Conservation (phyloP, 352 stramenopile species). For the Bremia lactucae region DNA sequence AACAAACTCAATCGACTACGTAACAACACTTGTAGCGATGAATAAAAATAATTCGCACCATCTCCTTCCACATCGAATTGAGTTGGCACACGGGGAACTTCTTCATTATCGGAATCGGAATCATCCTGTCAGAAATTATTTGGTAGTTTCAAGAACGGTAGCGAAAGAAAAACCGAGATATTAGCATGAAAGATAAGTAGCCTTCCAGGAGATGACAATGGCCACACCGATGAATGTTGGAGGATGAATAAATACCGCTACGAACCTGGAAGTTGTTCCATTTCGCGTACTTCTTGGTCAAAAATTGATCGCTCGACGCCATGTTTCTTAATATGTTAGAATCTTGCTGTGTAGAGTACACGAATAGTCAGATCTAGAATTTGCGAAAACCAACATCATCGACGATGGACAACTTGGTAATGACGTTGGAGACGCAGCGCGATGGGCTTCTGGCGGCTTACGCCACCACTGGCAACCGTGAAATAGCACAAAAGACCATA, state of each 20-base stretch:
- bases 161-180: too few relatives aligned
- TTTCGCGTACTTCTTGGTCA: slow-evolving; percentile 85
- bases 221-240: too few relatives aligned
- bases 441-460: slow-evolving; percentile 24
- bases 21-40: not conserved
- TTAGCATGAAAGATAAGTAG: too few relatives aligned
- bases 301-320: slow-evolving; percentile 50
- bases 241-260: too few relatives aligned
- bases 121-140: slow-evolving; percentile 23
- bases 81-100: slow-evolving; percentile 52
- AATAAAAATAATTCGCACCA: slow-evolving; percentile 41
- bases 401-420: slow-evolving; percentile 39
- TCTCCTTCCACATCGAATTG: slow-evolving; percentile 77
- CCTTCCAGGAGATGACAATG: too few relatives aligned
- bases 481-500: slow-evolving; percentile 8
- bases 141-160: too few relatives aligned
- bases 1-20: too few relatives aligned
- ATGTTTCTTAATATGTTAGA: slow-evolving; percentile 7
- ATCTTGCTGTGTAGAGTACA: not conserved
- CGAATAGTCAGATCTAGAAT: slow-evolving; percentile 1
- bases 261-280: slow-evolving; percentile 79
- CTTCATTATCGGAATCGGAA: slow-evolving; percentile 48
- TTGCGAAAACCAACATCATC: not conserved
- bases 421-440: slow-evolving; percentile 32
- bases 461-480: slow-evolving; percentile 12